Evolutionary conservation across 768 basidiomycete genomes (phyloP).

Genomic region (Tylopilus plumbeoviolaceoides): DNA sequence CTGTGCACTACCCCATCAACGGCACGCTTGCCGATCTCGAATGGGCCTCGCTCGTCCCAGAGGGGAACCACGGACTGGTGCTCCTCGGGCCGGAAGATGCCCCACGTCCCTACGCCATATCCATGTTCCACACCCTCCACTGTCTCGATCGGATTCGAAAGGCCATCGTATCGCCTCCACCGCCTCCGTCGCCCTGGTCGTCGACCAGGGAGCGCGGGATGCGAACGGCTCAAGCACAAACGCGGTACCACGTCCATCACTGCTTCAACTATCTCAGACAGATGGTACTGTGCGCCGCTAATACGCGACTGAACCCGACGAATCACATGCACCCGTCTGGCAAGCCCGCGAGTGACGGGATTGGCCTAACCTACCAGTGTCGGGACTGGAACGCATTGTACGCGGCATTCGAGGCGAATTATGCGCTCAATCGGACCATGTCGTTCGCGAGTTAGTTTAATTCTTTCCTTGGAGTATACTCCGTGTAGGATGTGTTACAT

Average conservation of each 20-base stretch:
- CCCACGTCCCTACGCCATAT: constrained; percentile 30
- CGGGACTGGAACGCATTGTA: constrained; percentile 23
- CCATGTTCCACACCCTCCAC: constrained; percentile 39
- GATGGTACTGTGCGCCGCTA: constrained; percentile 34
- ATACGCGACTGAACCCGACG: constrained; percentile 29
- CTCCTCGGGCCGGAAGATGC: constrained; percentile 11
- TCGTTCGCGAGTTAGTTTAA: constrained; percentile 1
- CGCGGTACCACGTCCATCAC: too few relatives aligned
- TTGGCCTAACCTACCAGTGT: constrained; percentile 20
- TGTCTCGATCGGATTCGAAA: constrained; percentile 37
- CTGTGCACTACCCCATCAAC: constrained; percentile 19
- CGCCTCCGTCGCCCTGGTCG: neutral
- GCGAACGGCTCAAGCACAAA: neutral
- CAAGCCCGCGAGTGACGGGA: constrained; percentile 15
- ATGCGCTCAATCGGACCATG: constrained; percentile 20
- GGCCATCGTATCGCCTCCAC: constrained; percentile 10
- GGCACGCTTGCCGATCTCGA: constrained; percentile 23
- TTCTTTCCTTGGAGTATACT: neutral
- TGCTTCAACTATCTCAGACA: constrained; percentile 35
- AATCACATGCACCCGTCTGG: constrained; percentile 14
- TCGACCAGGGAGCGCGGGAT: neutral
- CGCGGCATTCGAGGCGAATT: constrained; percentile 17
- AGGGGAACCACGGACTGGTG: constrained; percentile 17
- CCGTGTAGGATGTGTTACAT: neutral
- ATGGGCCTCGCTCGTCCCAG: constrained; percentile 24